A percentile compares a stretch with the other conserved stretches of the same genome.
These are phyloP conservation scores for Ganoderma leucocontextum DNA, from an alignment of 1,284 basidiomycete genomes.

Conservation along the genomic window DNA sequence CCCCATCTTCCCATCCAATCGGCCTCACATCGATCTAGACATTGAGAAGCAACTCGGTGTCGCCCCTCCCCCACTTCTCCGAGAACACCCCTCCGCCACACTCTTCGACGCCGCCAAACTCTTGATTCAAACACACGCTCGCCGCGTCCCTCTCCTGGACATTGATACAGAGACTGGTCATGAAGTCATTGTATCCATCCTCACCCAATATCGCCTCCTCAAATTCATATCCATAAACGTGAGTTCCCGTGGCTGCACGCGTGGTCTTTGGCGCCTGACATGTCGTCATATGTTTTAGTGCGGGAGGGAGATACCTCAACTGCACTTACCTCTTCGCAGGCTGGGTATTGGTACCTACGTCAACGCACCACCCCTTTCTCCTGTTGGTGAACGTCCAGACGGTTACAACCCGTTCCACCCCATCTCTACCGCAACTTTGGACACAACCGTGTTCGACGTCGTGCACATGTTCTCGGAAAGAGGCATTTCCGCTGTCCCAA, in stretches of 20 bases:
- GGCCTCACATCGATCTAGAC: conserved; percentile 52
- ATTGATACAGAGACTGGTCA: conserved; percentile 93
- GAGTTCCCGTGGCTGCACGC: conserved; percentile 40
- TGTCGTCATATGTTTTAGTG: conserved; percentile 52
- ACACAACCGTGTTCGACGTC: conserved; percentile 96
- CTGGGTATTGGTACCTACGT: conserved; percentile 97
- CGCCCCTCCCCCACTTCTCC: conserved; percentile 90
- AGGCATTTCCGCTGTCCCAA: conserved; percentile 96
- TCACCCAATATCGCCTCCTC: conserved; percentile 97
- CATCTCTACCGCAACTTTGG: conserved; percentile 90
- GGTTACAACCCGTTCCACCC: conserved; percentile 83
- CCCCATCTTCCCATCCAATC: conserved; percentile 26
- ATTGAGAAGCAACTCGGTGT: conserved; percentile 95
- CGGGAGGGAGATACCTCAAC: conserved; percentile 76
- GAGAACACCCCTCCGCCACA: conserved; percentile 88
- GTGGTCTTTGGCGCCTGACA: conserved; percentile 23
- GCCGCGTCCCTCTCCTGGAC: conserved; percentile 94
- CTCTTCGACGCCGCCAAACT: conserved; percentile 92
- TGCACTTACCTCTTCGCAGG: conserved; percentile 84
- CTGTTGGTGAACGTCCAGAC: conserved; percentile 51
- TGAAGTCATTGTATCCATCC: conserved; percentile 94
- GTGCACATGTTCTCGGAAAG: conserved; percentile 98
- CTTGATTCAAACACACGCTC: conserved; percentile 95
- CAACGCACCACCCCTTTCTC: conserved; percentile 46
- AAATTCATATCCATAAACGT: conserved; percentile 99